Base-by-base conservation (phyloP, 2,329 filamentous ascomycete species). In the Fusarium buxicola region DNA sequence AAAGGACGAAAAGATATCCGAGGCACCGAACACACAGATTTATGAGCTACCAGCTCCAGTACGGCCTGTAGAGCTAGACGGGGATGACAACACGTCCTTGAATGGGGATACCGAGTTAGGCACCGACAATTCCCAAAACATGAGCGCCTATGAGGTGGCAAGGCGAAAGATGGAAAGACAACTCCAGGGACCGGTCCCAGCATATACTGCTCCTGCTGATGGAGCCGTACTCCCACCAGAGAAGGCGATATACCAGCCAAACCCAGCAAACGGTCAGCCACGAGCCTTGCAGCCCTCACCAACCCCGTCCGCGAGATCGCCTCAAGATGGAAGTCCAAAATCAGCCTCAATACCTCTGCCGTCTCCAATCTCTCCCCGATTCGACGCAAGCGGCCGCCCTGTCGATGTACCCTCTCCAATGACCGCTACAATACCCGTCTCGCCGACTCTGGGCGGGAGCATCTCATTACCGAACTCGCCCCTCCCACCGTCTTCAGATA, bases 121-220 rank as follows among this genome's bases (percentile, higher is more conserved):
- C 1, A 78, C 76, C 1, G 76, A 79, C 21, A 76, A 77, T 28
- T 74, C 76, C 0, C 73, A 77, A 4, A 73, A 73, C 16, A 55
- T 82, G 31, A 81, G 76, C 36, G 75, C 80, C 2, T 87, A 87
- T 58, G 83, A 88, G 55, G 65, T 78, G 11, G 81, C 81, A 1
- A 76, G 80, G 57, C 76, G 78, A 54, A 86, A 84, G 69, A 68
- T 86, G 27, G 81, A 84, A 13, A 76, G 78, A 41, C 82, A 84
- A 56, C 77, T 84, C 25, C 79, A 81, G 58, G 81, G 82, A 0
- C 80, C 81, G 2, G 78, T 82, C 7, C 81, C 83, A 5, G 77
- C 78, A 8, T 85, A 85, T 64, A 75, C 75, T 0, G 81, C 81
- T n/a, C 76, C 79, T n/a, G 52, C 59, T 8, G 65, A 74, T 32